These are phyloP conservation scores for Backusella mclennaniae DNA, from an alignment of 192 early-diverging fungal species.

Conservation along the genomic window DNA sequence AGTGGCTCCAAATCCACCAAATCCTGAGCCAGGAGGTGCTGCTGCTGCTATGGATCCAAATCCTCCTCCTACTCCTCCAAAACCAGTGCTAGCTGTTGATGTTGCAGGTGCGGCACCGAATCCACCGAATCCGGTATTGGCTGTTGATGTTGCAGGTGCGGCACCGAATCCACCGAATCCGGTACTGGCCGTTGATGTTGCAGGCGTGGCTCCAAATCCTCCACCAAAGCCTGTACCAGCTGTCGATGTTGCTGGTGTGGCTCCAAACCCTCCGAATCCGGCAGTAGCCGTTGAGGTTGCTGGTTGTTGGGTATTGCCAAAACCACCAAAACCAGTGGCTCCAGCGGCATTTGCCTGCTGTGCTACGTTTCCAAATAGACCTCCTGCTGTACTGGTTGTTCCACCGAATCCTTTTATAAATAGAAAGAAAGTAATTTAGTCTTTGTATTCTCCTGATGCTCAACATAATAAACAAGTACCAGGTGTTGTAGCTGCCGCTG, in stretches of 20 bases:
- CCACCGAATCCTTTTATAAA: neutral
- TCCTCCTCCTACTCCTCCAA: neutral
- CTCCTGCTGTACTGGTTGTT: neutral
- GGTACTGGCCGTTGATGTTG: neutral
- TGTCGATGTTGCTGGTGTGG: neutral
- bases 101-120: neutral
- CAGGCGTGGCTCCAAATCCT: neutral
- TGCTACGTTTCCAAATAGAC: neutral
- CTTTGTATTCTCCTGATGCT: neutral
- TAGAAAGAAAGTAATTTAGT: neutral
- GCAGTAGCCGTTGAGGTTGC: neutral
- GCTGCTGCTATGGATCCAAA: neutral
- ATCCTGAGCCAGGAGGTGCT: neutral
- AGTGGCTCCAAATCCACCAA: constrained; percentile 2
- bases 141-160: neutral
- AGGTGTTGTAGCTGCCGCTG: neutral
- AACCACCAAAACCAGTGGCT: neutral
- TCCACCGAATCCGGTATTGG: neutral
- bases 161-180: neutral
- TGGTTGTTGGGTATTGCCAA: neutral
- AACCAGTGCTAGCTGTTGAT: neutral
- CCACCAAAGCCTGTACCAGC: constrained; percentile 9
- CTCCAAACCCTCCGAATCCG: constrained; percentile 19
- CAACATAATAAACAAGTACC: neutral
- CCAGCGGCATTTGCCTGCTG: neutral